These are phyloP conservation scores for Suillus weaverae DNA, from an alignment of 768 basidiomycete species.

Conservation along the genomic window DNA sequence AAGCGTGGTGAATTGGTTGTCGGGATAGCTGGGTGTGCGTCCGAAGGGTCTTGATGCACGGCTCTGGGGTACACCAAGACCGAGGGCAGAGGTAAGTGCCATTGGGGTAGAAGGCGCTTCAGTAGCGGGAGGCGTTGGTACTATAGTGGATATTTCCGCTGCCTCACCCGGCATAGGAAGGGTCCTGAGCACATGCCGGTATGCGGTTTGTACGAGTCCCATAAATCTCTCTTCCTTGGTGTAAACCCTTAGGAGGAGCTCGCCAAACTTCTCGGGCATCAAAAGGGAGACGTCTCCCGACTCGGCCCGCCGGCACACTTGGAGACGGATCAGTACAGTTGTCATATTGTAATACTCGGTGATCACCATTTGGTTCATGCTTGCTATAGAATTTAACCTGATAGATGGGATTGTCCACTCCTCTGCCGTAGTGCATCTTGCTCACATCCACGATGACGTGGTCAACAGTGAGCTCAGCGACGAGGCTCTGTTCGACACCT, in stretches of 20 bases:
- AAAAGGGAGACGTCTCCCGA: conserved; percentile 63
- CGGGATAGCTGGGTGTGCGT: conserved; percentile 30
- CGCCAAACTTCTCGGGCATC: conserved; percentile 65
- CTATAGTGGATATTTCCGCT: conserved; percentile 10
- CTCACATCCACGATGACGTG: conserved; percentile 67
- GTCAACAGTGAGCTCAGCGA: conserved; percentile 38
- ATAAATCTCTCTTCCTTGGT: conserved; percentile 60
- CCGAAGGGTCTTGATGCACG: conserved; percentile 19
- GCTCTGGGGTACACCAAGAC: conserved; percentile 7
- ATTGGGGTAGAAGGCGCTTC: conserved; percentile 42
- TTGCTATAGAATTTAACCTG: conserved; percentile 76
- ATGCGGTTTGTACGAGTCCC: conserved; percentile 69
- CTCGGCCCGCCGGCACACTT: conserved; percentile 46
- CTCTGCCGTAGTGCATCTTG: conserved; percentile 77
- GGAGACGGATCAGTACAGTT: conserved; percentile 1
- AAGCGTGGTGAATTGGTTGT: conserved; percentile 52
- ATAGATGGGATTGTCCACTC: conserved; percentile 65
- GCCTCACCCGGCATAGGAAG: conserved; percentile 13
- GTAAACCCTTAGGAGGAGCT: conserved; percentile 68
- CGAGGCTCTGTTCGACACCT: conserved; percentile 28
- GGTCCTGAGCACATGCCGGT: conserved; percentile 42
- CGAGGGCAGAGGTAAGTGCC: conserved; percentile 17
- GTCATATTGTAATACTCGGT: neutral
- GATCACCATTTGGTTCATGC: conserved; percentile 54
- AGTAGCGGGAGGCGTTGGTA: conserved; percentile 36